phyloP scores from a whole-genome alignment of 139 green algal genomes.

The Chlorella vulgaris region DNA sequence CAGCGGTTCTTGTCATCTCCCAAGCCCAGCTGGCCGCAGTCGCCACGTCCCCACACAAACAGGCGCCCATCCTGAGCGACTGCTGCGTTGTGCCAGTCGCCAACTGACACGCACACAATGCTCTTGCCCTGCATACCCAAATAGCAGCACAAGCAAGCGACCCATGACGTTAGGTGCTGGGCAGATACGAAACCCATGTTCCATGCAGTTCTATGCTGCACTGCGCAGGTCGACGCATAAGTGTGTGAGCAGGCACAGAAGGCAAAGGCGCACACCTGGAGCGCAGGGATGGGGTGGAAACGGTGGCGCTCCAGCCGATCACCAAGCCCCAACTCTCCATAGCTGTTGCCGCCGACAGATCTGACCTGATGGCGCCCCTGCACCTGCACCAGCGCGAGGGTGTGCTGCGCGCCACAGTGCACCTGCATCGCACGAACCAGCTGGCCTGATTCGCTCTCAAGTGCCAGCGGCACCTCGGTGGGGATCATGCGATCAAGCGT shows the following conservation, averaged over 20 bases:
- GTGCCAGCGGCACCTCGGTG: slow-evolving; percentile 41
- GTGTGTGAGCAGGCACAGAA: background rate
- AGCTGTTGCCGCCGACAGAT: slow-evolving; percentile 67
- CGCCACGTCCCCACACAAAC: slow-evolving; percentile 79
- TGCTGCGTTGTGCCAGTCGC: slow-evolving; percentile 71
- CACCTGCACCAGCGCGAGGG: slow-evolving; percentile 58
- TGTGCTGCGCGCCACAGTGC: slow-evolving; percentile 64
- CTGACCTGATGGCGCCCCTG: slow-evolving; percentile 56
- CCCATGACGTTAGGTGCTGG: no score
- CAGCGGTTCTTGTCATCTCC: slow-evolving; percentile 61
- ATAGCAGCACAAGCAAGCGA: no score
- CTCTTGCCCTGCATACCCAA: slow-evolving; percentile 23
- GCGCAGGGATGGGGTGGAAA: slow-evolving; percentile 56
- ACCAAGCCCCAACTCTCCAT: slow-evolving; percentile 80
- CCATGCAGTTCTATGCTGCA: no score
- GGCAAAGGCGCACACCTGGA: background rate
- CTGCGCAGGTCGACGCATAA: background rate
- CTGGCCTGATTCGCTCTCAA: slow-evolving; percentile 31
- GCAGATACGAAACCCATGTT: no score
- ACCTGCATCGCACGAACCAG: slow-evolving; percentile 68
- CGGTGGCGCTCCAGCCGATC: slow-evolving; percentile 37
- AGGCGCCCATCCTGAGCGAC: slow-evolving; percentile 61
- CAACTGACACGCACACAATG: slow-evolving; percentile 63
- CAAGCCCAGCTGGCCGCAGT: slow-evolving; percentile 80
- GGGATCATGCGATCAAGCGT: slow-evolving; percentile 42